These are phyloP conservation scores for Calonectria crousiana DNA, from an alignment of 2,329 filamentous ascomycete genomes.

Conservation along the genomic window DNA sequence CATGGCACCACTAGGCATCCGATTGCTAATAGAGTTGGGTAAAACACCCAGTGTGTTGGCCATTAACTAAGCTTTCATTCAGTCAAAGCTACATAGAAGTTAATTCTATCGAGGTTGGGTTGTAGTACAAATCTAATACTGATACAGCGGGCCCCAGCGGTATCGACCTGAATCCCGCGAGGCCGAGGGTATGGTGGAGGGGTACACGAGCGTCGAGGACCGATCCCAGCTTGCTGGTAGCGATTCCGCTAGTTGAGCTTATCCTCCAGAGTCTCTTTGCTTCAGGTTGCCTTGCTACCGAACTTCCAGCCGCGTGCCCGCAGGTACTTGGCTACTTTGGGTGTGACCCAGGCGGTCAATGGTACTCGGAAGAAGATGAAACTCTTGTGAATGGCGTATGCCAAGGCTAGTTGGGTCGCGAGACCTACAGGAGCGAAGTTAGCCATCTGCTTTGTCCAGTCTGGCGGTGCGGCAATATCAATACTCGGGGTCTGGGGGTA, in stretches of 20 bases:
- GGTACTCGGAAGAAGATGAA: conserved; percentile 98
- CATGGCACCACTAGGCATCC: not conserved
- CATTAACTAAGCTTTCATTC: conserved; percentile 14
- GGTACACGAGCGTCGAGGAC: not conserved
- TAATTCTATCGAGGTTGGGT: conserved; percentile 16
- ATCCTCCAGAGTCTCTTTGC: conserved; percentile 12
- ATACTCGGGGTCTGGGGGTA: not conserved
- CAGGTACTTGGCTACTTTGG: conserved; percentile 92
- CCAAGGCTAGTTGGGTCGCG: conserved; percentile 87
- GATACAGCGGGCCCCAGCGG: conserved; percentile 19
- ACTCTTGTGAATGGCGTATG: conserved; percentile 97
- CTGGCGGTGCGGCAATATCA: not conserved
- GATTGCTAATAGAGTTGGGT: conserved; percentile 3
- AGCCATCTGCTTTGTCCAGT: conserved; percentile 30
- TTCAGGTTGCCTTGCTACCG: conserved; percentile 71
- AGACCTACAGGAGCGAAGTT: conserved; percentile 60
- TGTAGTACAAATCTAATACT: conserved; percentile 24
- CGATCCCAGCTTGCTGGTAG: not conserved
- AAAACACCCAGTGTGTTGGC: not conserved
- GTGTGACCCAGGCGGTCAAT: conserved; percentile 88
- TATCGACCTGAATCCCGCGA: not conserved
- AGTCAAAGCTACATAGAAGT: conserved; percentile 2
- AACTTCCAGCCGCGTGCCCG: conserved; percentile 95
- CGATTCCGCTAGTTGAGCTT: not conserved
- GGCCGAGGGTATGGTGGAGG: not conserved